These are phyloP conservation scores for Pseudomicrostroma phylloplanum DNA, from an alignment of 1,284 basidiomycete species.

Conservation along the genomic window DNA sequence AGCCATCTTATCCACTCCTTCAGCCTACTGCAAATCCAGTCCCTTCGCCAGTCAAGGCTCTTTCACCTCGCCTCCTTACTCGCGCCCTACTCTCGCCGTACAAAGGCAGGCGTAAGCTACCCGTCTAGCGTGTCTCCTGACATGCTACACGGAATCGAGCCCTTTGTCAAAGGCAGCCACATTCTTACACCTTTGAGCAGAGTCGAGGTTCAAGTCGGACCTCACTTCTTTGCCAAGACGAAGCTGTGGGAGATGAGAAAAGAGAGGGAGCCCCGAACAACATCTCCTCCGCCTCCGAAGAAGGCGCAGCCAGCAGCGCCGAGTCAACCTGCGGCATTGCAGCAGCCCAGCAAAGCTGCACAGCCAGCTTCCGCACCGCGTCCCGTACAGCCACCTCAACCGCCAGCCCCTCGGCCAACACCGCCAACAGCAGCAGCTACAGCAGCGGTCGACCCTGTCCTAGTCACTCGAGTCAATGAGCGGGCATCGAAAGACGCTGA, in stretches of 20 bases:
- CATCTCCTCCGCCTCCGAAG: too few species aligned
- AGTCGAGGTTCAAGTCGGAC: constrained; percentile 36
- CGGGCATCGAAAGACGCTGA: constrained; percentile 33
- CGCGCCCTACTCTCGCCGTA: constrained; percentile 27
- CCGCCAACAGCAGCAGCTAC: constrained; percentile 20
- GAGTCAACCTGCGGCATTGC: too few species aligned
- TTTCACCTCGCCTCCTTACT: constrained; percentile 44
- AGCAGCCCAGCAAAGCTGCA: too few species aligned
- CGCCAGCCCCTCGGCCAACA: neutral
- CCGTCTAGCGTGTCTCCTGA: constrained; percentile 31
- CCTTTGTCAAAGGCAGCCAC: constrained; percentile 25
- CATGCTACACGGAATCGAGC: constrained; percentile 34
- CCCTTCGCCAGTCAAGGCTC: constrained; percentile 45
- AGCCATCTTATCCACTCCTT: neutral
- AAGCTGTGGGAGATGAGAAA: constrained; percentile 4
- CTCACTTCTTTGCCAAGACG: constrained; percentile 21
- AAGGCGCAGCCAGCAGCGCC: too few species aligned
- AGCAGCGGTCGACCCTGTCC: constrained; percentile 22
- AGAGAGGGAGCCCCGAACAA: constrained; percentile 3
- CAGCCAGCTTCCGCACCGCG: neutral
- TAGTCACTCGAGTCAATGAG: constrained; percentile 33
- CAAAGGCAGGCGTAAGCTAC: constrained; percentile 30
- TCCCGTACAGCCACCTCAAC: neutral
- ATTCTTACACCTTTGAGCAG: constrained; percentile 34
- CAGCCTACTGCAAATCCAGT: constrained; percentile 23